Evolutionary conservation across 2,329 filamentous ascomycete species (phyloP), one percentile per base, ranked within the genome.

Genomic region (Trichoderma polysporum): DNA sequence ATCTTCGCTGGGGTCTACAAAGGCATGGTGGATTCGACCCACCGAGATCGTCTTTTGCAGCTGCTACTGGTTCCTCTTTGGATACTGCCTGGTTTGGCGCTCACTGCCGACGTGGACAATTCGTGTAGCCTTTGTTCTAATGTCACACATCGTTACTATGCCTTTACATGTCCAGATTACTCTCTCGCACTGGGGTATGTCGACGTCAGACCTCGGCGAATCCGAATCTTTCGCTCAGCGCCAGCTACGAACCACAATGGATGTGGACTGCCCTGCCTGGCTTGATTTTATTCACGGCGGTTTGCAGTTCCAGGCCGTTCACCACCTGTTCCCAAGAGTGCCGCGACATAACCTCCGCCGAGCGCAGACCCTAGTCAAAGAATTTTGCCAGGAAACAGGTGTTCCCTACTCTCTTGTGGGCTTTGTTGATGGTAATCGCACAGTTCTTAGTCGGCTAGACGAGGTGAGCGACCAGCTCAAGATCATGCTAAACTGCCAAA

Each of bases 181-280:
- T 0, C 85, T 97, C 19, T 95, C 91, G 2, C 93, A 97, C 78
- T 97, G 96, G 78, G 92, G 92, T 71, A 97, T 97, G 93, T 94
- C 91, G 72, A 97, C 93, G 0, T 86, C 91, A 12, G 92, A 97
- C 73, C 83, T 97, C 13, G 94, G 94, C 0, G 88, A 91, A 1
- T 84, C 89, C 60, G 93, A 97, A 76, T 95, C 91, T 0, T 97
- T 97, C 77, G 88, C 93, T 0, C 93, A 97, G 78, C 91, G 90
- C 77, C 95, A 96, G 90, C 84, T 97, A 53, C 89, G 94, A 71
- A 97, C 93, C 1, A 97, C 93, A 13, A 97, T 97, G 93, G 93
- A 97, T 70, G 89, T 97, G 25, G 92, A 95, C 75, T 97, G 93
- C 74, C 92, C 93, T 0, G 83, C 85, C 13, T 97, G 93, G 93